Conservation (phyloP, 257 asterid genomes). For the Ballota nigra region DNA sequence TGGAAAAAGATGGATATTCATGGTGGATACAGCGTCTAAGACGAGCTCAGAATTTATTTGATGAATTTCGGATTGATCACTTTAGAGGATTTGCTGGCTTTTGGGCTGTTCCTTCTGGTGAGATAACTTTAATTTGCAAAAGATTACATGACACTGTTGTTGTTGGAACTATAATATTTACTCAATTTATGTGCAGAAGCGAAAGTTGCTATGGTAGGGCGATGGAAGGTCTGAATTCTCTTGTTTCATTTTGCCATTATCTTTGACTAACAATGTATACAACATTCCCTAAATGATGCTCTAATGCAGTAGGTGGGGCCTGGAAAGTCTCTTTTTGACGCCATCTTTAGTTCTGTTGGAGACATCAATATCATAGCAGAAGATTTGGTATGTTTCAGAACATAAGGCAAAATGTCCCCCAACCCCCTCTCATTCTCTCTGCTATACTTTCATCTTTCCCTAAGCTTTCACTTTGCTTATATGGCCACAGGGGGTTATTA, state of each 20-base stretch:
- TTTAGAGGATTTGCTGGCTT: slow-evolving; percentile 98
- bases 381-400: slow-evolving; percentile 70
- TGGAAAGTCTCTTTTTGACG: slow-evolving; percentile 78
- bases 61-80: slow-evolving; percentile 96
- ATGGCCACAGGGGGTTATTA: slow-evolving; percentile 77
- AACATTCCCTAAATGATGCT: slow-evolving; percentile 30
- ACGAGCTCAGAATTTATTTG: slow-evolving; percentile 87
- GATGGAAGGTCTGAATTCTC: slow-evolving; percentile 78
- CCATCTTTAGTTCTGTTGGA: slow-evolving; percentile 72
- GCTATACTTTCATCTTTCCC: slow-evolving; percentile 1
- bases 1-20: slow-evolving; percentile 84
- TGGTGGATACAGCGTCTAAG: slow-evolving; percentile 89
- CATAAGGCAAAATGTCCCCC: neutral
- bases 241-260: slow-evolving; percentile 16
- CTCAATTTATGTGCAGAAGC: slow-evolving; percentile 61
- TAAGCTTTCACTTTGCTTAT: slow-evolving; percentile 12
- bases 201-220: slow-evolving; percentile 72
- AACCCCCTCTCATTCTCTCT: neutral
- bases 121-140: slow-evolving; percentile 26
- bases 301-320: slow-evolving; percentile 82
- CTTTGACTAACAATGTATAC: slow-evolving; percentile 16
- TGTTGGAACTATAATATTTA: slow-evolving; percentile 14
- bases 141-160: slow-evolving; percentile 16
- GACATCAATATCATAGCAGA: slow-evolving; percentile 90
- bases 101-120: slow-evolving; percentile 99